phyloP scores from a whole-genome alignment of 306 rosid species.

The Notholithocarpus densiflorus region DNA sequence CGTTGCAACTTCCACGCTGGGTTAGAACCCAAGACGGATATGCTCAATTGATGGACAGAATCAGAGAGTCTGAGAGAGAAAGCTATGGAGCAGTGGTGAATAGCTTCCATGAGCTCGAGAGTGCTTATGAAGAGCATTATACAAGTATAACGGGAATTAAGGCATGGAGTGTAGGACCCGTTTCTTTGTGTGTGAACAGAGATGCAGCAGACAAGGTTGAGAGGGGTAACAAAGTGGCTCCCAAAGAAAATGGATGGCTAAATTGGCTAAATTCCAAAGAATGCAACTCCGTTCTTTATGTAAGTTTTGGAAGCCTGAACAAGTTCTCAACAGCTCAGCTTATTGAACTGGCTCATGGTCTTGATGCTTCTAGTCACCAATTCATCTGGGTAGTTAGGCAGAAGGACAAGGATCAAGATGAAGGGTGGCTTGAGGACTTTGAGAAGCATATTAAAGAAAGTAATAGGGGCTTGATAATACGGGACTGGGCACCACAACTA shows the following conservation, averaged over 20 bases:
- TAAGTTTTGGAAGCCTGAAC: slow-evolving; percentile 2
- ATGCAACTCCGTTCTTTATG: slow-evolving; percentile 19
- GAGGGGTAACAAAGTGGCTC: slow-evolving; percentile 17
- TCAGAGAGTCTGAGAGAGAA: too few species aligned
- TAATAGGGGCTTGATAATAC: not conserved
- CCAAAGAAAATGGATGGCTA: slow-evolving; percentile 24
- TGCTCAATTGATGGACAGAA: too few species aligned
- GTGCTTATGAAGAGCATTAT: too few species aligned
- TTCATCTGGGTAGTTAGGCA: slow-evolving; percentile 11
- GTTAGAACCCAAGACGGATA: too few species aligned
- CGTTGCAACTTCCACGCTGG: slow-evolving; percentile 32
- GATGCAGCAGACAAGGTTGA: slow-evolving; percentile 22
- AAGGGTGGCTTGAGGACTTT: not conserved
- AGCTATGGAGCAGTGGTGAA: too few species aligned
- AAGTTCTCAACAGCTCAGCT: slow-evolving; percentile 7
- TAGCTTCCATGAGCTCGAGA: too few species aligned
- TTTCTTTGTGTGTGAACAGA: slow-evolving; percentile 32
- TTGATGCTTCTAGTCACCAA: not conserved
- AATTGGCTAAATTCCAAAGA: slow-evolving; percentile 29
- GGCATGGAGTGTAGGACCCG: slow-evolving; percentile 41
- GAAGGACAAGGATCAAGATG: not conserved
- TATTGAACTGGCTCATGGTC: slow-evolving; percentile 4
- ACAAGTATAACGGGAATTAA: slow-evolving; percentile 16
- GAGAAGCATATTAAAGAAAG: not conserved
- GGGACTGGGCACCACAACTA: not conserved